phyloP scores from a whole-genome alignment of 176 grass and related monocot genomes.

The Phragmites australis region DNA sequence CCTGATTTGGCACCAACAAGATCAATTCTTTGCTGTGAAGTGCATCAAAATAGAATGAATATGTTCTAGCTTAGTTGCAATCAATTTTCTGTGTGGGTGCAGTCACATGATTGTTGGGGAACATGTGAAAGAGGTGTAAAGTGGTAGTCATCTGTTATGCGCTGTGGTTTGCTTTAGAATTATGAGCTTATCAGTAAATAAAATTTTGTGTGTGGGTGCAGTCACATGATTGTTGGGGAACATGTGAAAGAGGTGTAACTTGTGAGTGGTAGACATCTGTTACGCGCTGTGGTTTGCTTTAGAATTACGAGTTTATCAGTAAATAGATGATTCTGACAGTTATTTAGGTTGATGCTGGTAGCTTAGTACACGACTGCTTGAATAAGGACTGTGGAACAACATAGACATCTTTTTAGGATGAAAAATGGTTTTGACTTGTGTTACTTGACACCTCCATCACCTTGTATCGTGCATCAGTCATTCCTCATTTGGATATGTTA shows the following conservation, averaged over 20 bases:
- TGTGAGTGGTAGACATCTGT: neutral
- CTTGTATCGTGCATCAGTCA: conserved; percentile 11
- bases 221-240: conserved; percentile 2
- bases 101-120: neutral
- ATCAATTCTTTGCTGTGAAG: neutral
- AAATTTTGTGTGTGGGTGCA: neutral
- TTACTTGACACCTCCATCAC: neutral
- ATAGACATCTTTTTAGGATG: conserved; percentile 5
- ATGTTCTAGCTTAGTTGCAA: conserved; percentile 19
- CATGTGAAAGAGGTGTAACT: neutral
- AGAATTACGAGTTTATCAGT: neutral
- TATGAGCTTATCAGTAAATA: neutral
- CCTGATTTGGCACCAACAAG: neutral
- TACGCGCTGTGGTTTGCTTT: neutral
- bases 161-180: neutral
- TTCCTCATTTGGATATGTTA: conserved; percentile 10
- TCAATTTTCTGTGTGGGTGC: no score
- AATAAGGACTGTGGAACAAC: neutral
- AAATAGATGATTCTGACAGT: conserved; percentile 3
- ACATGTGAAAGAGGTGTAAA: neutral
- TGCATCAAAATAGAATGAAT: conserved; percentile 25
- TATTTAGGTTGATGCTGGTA: conserved; percentile 17
- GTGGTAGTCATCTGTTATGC: neutral
- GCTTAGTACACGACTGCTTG: conserved; percentile 10
- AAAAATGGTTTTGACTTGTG: conserved; percentile 5